Evolutionary conservation across 139 green algal species (phyloP).

Genomic region (Chlorella sp.): DNA sequence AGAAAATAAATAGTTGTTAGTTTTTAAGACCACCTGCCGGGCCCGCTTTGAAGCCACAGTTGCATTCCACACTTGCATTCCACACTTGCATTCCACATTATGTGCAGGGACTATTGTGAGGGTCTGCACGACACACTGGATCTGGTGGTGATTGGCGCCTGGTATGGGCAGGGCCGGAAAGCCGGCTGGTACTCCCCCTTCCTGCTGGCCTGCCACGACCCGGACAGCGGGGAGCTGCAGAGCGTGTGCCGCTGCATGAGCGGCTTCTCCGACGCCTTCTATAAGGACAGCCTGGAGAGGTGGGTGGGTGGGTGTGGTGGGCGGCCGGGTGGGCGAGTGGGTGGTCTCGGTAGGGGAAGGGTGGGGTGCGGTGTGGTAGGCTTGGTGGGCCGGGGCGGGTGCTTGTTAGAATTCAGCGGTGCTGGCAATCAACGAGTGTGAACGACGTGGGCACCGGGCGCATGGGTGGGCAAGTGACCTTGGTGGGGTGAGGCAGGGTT

Average conservation of each 20-base stretch:
- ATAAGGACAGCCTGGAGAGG: slow-evolving; percentile 68
- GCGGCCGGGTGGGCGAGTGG: too few species aligned
- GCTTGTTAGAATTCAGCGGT: too few species aligned
- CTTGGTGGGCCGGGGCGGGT: too few species aligned
- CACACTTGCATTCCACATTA: not conserved
- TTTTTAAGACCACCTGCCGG: too few species aligned
- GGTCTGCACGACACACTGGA: slow-evolving; percentile 88
- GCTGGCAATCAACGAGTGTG: too few species aligned
- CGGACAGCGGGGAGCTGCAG: slow-evolving; percentile 48
- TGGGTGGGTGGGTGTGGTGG: not conserved
- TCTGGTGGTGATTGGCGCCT: slow-evolving; percentile 93
- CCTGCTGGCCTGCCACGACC: slow-evolving; percentile 88
- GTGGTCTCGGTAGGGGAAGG: too few species aligned
- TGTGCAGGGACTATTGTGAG: slow-evolving; percentile 83
- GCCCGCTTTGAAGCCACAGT: too few species aligned
- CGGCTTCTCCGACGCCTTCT: slow-evolving; percentile 93
- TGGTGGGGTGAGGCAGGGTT: too few species aligned
- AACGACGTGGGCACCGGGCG: too few species aligned
- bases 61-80: not conserved
- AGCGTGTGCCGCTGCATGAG: slow-evolving; percentile 85
- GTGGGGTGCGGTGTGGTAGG: too few species aligned
- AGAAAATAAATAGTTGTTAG: too few species aligned
- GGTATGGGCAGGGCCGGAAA: slow-evolving; percentile 85
- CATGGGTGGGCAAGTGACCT: too few species aligned
- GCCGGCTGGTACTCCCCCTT: slow-evolving; percentile 88